phyloP scores from a whole-genome alignment of 1,139 yeast genomes.

The Hyphopichia pseudoburtonii region DNA sequence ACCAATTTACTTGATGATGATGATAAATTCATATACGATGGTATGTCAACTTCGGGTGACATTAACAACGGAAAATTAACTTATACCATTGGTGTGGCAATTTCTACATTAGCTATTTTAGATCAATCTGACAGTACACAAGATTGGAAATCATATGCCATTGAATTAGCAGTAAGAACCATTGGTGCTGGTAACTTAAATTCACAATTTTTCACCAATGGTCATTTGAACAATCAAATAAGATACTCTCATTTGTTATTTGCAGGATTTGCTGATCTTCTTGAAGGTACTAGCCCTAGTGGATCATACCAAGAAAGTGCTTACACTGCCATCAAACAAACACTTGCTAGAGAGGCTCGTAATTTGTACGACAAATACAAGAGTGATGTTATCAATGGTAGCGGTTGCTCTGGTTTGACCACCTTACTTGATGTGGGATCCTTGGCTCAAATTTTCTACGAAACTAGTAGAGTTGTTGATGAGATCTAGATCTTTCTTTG shows the following conservation, averaged over 20 bases:
- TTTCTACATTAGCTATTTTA: conserved; percentile 16
- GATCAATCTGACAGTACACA: conserved; percentile 4
- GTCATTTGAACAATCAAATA: conserved; percentile 19
- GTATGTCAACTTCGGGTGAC: conserved; percentile 10
- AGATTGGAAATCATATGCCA: conserved; percentile 17
- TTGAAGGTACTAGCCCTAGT: conserved; percentile 16
- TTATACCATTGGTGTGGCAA: conserved; percentile 19
- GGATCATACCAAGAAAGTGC: conserved; percentile 16
- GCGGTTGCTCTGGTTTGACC: conserved; percentile 1
- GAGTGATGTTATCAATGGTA: not conserved
- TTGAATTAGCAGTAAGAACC: conserved; percentile 16
- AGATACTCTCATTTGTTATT: conserved; percentile 19
- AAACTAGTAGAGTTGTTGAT: conserved; percentile 16
- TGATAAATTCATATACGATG: conserved; percentile 19
- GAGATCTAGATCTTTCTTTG: conserved; percentile 11
- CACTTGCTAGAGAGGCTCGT: conserved; percentile 22
- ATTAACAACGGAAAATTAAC: conserved; percentile 18
- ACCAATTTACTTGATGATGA: conserved; percentile 15
- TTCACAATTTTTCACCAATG: conserved; percentile 14
- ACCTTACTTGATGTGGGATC: conserved; percentile 18
- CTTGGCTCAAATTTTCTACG: conserved; percentile 22
- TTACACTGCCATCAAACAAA: conserved; percentile 18
- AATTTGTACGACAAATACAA: conserved; percentile 18
- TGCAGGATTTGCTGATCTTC: conserved; percentile 21
- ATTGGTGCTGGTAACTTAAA: conserved; percentile 12